Base-by-base conservation (phyloP, 768 basidiomycete genomes). In the Panellus pusillus region DNA sequence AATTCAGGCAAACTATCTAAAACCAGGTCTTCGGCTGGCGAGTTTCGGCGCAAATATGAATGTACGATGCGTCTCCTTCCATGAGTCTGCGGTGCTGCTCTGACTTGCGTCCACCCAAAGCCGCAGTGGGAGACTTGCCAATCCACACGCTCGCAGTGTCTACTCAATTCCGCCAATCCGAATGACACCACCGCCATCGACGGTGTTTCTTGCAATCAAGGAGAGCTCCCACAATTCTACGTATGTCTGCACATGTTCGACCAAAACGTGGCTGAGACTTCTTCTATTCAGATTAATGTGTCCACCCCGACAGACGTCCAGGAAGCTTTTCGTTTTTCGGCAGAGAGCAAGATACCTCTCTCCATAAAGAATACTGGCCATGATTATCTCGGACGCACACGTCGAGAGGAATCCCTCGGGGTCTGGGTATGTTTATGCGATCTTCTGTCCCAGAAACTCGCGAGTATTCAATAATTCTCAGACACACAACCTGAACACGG, bases 301-400 rank as follows among this genome's bases (percentile, higher is more conserved):
- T 29, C 39, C 8, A 36, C 9, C 4, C 32, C 62, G n/a, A 11
- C 20, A 15, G 68, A 67, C 43, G 52, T 69, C 8, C 55, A 63
- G 12, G 44, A 50, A 0, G 65, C 68, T 4, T 66, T 65, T 32
- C 18, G 15, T 9, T 66, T 67, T 52, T 50, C 66, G 6, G 38
- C 44, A 5, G 1, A n/a, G 6, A 67, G 63, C 9, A 36, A 49
- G 8, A 57, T 61, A 2, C 61, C 59, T 5, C 47, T 68, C 2
- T 63, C 61, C 1, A 66, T 68, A 48, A 68, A 68, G 43, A 68
- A 68, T 44, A 63, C 66, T 0, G 67, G 67, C 8, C 67, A 68
- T 36, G 67, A 68, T 46, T 64, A 60, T 50, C 56, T 63, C 36
- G 67, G 67, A 11, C 62, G 66, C 9, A 64, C 66, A 3, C 57